Evolutionary conservation across 75 land plant genomes (phyloP), one percentile per base, ranked within the genome.

Genomic region (Isoetes taiwanensis): DNA sequence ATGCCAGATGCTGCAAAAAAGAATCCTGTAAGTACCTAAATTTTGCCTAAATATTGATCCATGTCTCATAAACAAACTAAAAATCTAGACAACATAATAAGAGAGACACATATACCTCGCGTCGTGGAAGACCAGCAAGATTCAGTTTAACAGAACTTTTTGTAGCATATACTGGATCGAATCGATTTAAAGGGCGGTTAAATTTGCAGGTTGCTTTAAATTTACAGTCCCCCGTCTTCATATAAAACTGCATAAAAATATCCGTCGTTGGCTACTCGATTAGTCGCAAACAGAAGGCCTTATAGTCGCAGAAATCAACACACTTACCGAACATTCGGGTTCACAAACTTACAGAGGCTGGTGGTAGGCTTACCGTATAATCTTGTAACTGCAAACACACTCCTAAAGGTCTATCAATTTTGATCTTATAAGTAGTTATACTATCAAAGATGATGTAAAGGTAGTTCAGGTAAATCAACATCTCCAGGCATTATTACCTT

Each of bases 101-200:
- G n/a, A n/a, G n/a, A 54, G 30, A 54, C 5, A 4, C 16, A 24
- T 24, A 33, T 72, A 85, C 96, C 91, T 82, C 96, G 73, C 96
- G 71, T 61, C 96, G 77, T 17, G 96, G 96, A 20, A 80, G 54
- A 8, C 96, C 96, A 10, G 96, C 96, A 57, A 90, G 96, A 55
- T 83, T 82, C n/a, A 90, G 76, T 55, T 80, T 90, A 24, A 85
- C 84, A 66, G 21, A 23, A 19, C 21, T 62, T 2, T 46, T 25
- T 14, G 33, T 21, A 33, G 12, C 34, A 62, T 50, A 27, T 30
- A 59, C 42, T 2, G 21, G 12, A 5, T 54, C 59, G 30, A 52
- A 17, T 32, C 57, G 57, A 31, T 85, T 76, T 42, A 70, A 73
- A 35, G 90, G 90, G 66, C 81, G 90, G 57, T 85, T 76, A 38